Evolutionary conservation across 805 yeast species (phyloP).

Genomic region (Hemisphaericaspora nanyangensis): DNA sequence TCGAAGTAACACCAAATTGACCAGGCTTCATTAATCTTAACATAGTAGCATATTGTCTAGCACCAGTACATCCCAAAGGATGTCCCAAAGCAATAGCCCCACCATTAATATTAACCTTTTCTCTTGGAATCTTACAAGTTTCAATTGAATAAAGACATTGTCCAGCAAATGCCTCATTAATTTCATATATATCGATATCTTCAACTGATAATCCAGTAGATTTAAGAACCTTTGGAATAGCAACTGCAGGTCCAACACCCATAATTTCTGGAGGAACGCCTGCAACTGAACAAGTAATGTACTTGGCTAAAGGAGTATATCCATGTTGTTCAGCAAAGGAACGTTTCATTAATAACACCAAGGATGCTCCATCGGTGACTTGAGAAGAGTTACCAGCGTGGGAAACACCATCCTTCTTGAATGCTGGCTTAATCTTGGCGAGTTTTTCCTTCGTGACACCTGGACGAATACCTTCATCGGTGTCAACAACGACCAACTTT

Average conservation of each 20-base stretch:
- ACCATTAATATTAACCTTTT: slow-evolving; percentile 77
- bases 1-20: slow-evolving; percentile 84
- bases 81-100: slow-evolving; percentile 97
- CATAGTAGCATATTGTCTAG: slow-evolving; percentile 88
- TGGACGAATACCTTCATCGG: slow-evolving; percentile 89
- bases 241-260: slow-evolving; percentile 98
- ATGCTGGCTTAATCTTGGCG: slow-evolving; percentile 80
- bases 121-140: slow-evolving; percentile 58
- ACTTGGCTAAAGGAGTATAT: slow-evolving; percentile 74
- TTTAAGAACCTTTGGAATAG: slow-evolving; percentile 79
- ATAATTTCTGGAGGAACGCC: slow-evolving; percentile 97
- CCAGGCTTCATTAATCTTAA: slow-evolving; percentile 75
- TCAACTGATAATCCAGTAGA: slow-evolving; percentile 53
- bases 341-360: slow-evolving; percentile 78
- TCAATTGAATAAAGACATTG: slow-evolving; percentile 79
- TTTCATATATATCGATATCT: slow-evolving; percentile 77
- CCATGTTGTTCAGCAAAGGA: slow-evolving; percentile 73
- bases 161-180: slow-evolving; percentile 96
- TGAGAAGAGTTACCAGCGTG: slow-evolving; percentile 97
- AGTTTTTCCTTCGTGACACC: slow-evolving; percentile 79
- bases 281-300: slow-evolving; percentile 69
- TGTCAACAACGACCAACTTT: slow-evolving; percentile 63
- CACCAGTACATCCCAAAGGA: slow-evolving; percentile 66
- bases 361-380: slow-evolving; percentile 94
- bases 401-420: slow-evolving; percentile 77